Evolutionary conservation across 2,329 filamentous ascomycete species (phyloP).

Genomic region (Cladophialophora immunda): DNA sequence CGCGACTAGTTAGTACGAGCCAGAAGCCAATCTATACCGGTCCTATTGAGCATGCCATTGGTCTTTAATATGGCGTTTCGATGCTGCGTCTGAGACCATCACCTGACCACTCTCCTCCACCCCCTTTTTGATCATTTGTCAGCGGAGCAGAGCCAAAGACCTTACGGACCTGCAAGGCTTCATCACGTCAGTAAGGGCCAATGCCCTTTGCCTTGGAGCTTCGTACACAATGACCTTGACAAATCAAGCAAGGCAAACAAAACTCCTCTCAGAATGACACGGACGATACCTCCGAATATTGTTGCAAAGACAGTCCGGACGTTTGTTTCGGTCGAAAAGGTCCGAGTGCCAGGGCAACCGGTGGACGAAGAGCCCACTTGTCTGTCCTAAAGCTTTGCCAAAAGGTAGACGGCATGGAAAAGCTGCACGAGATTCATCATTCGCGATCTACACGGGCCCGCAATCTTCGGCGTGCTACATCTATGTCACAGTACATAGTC

Average conservation of each 20-base stretch:
- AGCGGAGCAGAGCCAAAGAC: background rate
- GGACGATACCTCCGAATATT: no score
- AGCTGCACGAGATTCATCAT: background rate
- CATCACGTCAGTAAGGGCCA: background rate
- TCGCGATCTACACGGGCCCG: background rate
- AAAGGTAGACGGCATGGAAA: background rate
- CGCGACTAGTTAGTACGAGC: background rate
- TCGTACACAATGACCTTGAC: background rate
- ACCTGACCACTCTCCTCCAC: background rate
- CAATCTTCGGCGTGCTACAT: background rate
- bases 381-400: background rate
- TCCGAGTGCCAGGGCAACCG: background rate
- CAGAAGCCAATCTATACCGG: background rate
- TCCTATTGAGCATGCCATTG: background rate
- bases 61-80: background rate
- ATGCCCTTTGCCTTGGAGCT: background rate
- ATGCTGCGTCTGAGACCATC: background rate
- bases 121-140: background rate
- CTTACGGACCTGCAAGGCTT: background rate
- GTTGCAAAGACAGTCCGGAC: background rate
- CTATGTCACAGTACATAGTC: constrained; percentile 6
- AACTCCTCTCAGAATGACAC: background rate
- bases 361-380: background rate
- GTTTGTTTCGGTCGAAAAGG: background rate
- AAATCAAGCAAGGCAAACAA: background rate